phyloP scores from a whole-genome alignment of 75 land plant species.

The Isoetes taiwanensis region DNA sequence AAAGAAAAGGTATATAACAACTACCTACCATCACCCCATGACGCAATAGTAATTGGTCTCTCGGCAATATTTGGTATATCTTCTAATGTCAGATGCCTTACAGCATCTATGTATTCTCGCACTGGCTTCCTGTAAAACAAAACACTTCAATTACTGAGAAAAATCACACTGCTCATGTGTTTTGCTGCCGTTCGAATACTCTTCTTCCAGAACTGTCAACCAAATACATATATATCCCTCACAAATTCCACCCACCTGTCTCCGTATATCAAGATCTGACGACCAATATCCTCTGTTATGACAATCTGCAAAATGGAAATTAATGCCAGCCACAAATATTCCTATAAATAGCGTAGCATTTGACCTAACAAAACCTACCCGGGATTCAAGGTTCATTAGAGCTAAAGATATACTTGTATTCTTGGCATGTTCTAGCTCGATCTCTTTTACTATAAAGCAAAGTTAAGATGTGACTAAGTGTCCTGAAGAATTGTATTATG shows the following conservation, averaged over 20 bases:
- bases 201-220: too few species aligned
- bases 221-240: too few species aligned
- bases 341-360: background rate
- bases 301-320: slow-evolving; percentile 2
- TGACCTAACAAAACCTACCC: background rate
- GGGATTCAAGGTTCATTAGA: slow-evolving; percentile 5
- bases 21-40: background rate
- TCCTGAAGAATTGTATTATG: background rate
- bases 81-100: background rate
- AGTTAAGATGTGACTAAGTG: too few species aligned
- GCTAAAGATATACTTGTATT: background rate
- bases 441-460: background rate
- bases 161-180: too few species aligned
- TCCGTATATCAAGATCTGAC: background rate
- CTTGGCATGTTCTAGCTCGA: background rate
- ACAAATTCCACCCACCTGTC: too few species aligned
- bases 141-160: background rate
- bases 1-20: background rate
- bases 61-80: background rate
- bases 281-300: background rate
- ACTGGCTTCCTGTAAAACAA: slow-evolving; percentile 2
- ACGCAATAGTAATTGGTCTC: background rate
- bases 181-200: too few species aligned
- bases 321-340: background rate
- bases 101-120: background rate